Evolutionary conservation across 2,329 filamentous ascomycete species (phyloP), one percentile per base, ranked within the genome.

Genomic region (Rutstroemia sp.): DNA sequence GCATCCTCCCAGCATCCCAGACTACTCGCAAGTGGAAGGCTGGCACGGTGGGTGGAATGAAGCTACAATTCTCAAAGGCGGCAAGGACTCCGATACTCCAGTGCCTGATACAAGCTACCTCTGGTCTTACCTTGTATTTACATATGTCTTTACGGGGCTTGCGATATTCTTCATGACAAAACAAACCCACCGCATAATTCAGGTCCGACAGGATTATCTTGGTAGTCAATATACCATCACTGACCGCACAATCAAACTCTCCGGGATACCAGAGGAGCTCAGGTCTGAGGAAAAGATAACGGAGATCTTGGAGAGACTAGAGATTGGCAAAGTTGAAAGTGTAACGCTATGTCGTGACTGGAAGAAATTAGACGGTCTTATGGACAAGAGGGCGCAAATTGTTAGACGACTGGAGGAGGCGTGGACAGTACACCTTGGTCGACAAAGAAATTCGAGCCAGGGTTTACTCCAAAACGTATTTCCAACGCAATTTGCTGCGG

Each of bases 201-300:
- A 86, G 56, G 81, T 92, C 30, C 80, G 94, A 23, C 94, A 99
- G 71, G 85, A 91, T 58, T 99, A 96, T 68, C 79, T 99, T 9
- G 94, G 94, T 12, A 90, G 86, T 21, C 92, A 97, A 71, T 92
- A 88, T 0, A 97, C 92, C n/a, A 83, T 96, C 52, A 97, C 94
- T 1, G 94, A 99, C 72, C 85, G 92, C 34, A 99, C 94, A 0
- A 92, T 99, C 66, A 86, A 90, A 23, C 74, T 99, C 18, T 94
- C 92, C 0, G 92, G 92, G 0, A 92, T 99, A 21, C 94, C 95
- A 0, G 69, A 72, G 3, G 85, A 92, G 23, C 73, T 97, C 58
- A 82, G 89, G 57, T 87, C 87, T 0, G 92, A 97, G 70, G 81
- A 84, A 9, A 86, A 86, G 65, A 90, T 99, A 63, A 94, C 90